Evolutionary conservation across 371 early-diverging fungal species (phyloP).

Genomic region (Rhizopus stolonifer): DNA sequence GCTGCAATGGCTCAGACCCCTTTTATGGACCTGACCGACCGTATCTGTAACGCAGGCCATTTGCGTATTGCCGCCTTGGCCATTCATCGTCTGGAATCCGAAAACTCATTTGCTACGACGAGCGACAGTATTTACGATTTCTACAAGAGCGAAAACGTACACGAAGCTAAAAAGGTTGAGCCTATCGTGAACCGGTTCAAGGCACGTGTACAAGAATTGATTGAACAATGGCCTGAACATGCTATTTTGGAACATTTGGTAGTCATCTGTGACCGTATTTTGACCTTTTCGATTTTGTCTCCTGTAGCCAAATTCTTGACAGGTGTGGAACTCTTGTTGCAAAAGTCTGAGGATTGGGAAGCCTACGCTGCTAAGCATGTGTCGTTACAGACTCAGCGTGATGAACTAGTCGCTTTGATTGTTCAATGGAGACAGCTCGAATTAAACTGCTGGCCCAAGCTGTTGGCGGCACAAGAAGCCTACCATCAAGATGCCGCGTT

Average conservation of each 20-base stretch:
- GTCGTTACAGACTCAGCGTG: slow-evolving; percentile 72
- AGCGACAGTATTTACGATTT: slow-evolving; percentile 75
- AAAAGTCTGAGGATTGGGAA: slow-evolving; percentile 95
- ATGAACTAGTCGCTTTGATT: slow-evolving; percentile 73
- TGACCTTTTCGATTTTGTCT: slow-evolving; percentile 74
- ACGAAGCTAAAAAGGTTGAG: slow-evolving; percentile 68
- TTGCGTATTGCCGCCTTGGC: slow-evolving; percentile 31
- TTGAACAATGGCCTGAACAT: slow-evolving; percentile 91
- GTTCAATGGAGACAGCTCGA: slow-evolving; percentile 93
- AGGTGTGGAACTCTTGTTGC: slow-evolving; percentile 84
- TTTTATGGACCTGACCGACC: slow-evolving; percentile 27
- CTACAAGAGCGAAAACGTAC: slow-evolving; percentile 80
- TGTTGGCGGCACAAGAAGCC: slow-evolving; percentile 81
- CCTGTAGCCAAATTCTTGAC: slow-evolving; percentile 91
- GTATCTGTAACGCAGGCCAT: slow-evolving; percentile 34
- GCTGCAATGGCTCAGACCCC: slow-evolving; percentile 36
- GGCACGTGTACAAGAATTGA: slow-evolving; percentile 58
- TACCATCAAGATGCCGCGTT: slow-evolving; percentile 63
- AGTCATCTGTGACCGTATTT: slow-evolving; percentile 67
- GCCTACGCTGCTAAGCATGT: slow-evolving; percentile 83
- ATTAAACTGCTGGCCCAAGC: slow-evolving; percentile 86
- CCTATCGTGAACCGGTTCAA: slow-evolving; percentile 69
- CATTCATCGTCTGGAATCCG: slow-evolving; percentile 40
- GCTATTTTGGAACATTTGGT: slow-evolving; percentile 77
- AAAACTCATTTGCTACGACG: slow-evolving; percentile 36